Evolutionary conservation across 2,329 filamentous ascomycete genomes (phyloP), one percentile per base, ranked within the genome.

Genomic region (Aspergillus chevalieri): DNA sequence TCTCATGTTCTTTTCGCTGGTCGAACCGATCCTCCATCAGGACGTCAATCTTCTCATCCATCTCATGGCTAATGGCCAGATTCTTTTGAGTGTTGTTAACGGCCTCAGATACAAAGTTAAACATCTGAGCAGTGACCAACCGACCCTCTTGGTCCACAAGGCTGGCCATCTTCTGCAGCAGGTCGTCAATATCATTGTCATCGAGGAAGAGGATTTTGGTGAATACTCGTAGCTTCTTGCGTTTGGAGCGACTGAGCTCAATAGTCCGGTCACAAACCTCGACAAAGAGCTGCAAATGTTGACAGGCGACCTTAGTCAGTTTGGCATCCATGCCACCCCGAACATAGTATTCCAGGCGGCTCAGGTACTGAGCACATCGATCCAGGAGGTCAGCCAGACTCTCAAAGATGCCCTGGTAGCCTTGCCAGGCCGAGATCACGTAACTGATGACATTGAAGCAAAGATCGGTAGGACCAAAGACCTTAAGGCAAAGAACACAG

Each of bases 361-460:
- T 22, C 7, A 59, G 33, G 28, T 57, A 57, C 10, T 53, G 44
- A 6, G 42, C 34, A 30, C 56, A 58, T 49, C 46, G 44, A 9
- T 56, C 51, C 15, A 60, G 49, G 3, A 60, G 50, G 3, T 47
- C 50, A 2, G 55, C 53, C 2, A 60, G 22, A 14, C 49, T 53
- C 33, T 60, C 56, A 12, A 60, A 60, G 2, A 56, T 46, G n/a
- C 52, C 52, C 34, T 53, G 48, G 24, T 60, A 60, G 8, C 49
- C 49, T 24, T 60, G 50, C 49, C 52, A 60, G 43, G 57, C 55
- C 12, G 54, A 48, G 17, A 58, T 58, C 19, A 57, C 53, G 34
- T 56, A 54, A 17, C 44, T 53, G 14, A 60, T n/a, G 15, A 55
- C 57, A 43, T 60, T 60, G 47, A 53, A 60, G 22, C 56, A 58